These are phyloP conservation scores for Xylaria sp. DNA, from an alignment of 2,329 filamentous ascomycete genomes.

Conservation along the genomic window DNA sequence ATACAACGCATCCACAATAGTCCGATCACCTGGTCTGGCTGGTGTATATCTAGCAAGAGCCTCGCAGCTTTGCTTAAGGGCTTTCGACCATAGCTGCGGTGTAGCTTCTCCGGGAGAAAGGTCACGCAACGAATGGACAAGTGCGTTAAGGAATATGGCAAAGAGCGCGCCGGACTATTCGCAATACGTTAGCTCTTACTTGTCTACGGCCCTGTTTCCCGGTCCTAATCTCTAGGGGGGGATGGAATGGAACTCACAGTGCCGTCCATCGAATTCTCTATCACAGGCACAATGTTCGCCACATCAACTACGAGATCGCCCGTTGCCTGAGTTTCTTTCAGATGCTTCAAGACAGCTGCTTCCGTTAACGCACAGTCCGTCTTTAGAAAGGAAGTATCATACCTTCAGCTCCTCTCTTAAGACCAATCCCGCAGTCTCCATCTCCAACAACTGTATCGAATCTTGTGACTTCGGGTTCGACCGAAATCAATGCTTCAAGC, in stretches of 20 bases:
- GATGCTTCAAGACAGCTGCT: conserved; percentile 63
- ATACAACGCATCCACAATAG: conserved; percentile 86
- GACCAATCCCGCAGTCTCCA: conserved; percentile 87
- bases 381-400: conserved; percentile 38
- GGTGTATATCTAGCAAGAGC: conserved; percentile 86
- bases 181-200: conserved; percentile 11
- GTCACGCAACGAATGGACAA: conserved; percentile 70
- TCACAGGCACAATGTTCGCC: conserved; percentile 61
- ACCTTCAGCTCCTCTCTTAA: conserved; percentile 87
- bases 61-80: conserved; percentile 75
- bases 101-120: conserved; percentile 55
- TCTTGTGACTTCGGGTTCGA: conserved; percentile 75
- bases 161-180: conserved; percentile 64
- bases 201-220: not conserved
- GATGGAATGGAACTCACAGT: conserved; percentile 61
- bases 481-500: conserved; percentile 70
- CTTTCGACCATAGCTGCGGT: conserved; percentile 65
- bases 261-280: conserved; percentile 69
- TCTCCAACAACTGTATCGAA: conserved; percentile 89
- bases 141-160: conserved; percentile 89
- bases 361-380: conserved; percentile 13
- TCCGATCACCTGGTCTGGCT: conserved; percentile 87
- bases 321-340: conserved; percentile 56
- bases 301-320: conserved; percentile 66
- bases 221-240: too few relatives aligned